Evolutionary conservation across 2,329 filamentous ascomycete species (phyloP).

Genomic region (Diplodia mutila): DNA sequence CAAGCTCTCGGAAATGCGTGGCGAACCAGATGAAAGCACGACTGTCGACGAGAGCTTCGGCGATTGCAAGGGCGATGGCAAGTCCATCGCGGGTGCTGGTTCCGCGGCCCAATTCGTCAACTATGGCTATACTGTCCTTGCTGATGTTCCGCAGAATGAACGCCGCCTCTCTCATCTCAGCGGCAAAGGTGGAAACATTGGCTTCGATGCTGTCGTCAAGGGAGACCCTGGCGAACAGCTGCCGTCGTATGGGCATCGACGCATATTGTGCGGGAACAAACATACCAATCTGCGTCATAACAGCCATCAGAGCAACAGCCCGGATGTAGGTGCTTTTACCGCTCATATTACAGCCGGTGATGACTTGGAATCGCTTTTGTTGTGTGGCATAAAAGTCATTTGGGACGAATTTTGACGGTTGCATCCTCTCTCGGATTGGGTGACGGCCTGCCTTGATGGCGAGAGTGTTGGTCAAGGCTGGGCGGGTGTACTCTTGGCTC

Average conservation of each 20-base stretch:
- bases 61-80: conserved; percentile 85
- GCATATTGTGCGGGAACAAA: conserved; percentile 89
- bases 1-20: conserved; percentile 87
- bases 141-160: conserved; percentile 89
- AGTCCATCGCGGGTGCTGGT: conserved; percentile 89
- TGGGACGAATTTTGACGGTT: conserved; percentile 72
- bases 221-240: conserved; percentile 85
- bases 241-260: conserved; percentile 76
- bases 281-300: conserved; percentile 93
- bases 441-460: conserved; percentile 77
- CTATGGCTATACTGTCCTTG: conserved; percentile 73
- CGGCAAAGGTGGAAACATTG: conserved; percentile 89
- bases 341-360: conserved; percentile 98
- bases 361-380: conserved; percentile 83
- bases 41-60: conserved; percentile 82
- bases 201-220: conserved; percentile 86
- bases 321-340: conserved; percentile 94
- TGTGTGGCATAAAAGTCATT: conserved; percentile 88
- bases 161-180: conserved; percentile 95
- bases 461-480: conserved; percentile 69
- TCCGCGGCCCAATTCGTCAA: conserved; percentile 90
- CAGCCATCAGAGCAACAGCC: conserved; percentile 76
- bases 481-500: conserved; percentile 67
- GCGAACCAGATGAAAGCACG: conserved; percentile 84
- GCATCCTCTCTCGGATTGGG: conserved; percentile 75